Conservation (phyloP, 768 basidiomycete genomes). For the Psilocybe azurescens region DNA sequence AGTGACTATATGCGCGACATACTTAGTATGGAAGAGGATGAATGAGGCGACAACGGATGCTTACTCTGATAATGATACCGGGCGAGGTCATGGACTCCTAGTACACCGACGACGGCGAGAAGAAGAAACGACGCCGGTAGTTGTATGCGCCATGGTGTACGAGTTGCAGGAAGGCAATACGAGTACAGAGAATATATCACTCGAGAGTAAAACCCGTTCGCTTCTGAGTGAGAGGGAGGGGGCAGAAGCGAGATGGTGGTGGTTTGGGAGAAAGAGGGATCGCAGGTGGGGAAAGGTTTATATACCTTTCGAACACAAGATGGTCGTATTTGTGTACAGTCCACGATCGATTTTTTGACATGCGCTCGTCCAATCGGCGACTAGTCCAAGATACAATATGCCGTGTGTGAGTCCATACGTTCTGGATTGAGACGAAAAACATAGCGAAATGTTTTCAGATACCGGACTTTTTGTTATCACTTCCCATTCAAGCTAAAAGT, state of each 20-base stretch:
- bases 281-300: background rate
- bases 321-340: background rate
- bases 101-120: too few relatives aligned
- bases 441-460: too few relatives aligned
- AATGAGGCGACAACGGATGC: background rate
- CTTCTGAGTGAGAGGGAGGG: background rate
- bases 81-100: too few relatives aligned
- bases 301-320: background rate
- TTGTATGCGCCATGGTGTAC: too few relatives aligned
- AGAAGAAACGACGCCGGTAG: too few relatives aligned
- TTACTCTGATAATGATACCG: too few relatives aligned
- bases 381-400: background rate
- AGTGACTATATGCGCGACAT: background rate
- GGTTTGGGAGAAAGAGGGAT: background rate
- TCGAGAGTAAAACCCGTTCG: background rate
- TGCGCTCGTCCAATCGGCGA: background rate
- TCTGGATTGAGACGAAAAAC: background rate
- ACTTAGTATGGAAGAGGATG: background rate
- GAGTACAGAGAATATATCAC: background rate
- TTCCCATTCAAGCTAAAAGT: background rate
- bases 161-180: background rate
- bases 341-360: background rate
- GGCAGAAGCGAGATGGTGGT: background rate
- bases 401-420: background rate
- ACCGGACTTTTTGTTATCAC: background rate